Evolutionary conservation across 345 rosid species (phyloP).

Genomic region (Zanthoxylum bungeanum): DNA sequence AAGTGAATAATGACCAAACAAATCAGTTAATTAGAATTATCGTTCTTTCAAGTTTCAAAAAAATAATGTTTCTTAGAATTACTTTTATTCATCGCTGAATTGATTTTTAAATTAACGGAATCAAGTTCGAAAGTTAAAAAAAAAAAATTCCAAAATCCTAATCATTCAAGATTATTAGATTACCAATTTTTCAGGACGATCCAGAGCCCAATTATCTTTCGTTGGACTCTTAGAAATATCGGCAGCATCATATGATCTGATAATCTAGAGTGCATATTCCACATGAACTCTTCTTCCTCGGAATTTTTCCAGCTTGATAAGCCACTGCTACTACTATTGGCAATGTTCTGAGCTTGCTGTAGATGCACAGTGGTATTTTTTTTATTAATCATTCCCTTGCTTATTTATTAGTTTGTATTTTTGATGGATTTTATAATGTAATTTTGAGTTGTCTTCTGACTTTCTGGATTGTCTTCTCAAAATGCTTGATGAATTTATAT

Average conservation of each 20-base stretch:
- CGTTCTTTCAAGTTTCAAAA: too few species aligned
- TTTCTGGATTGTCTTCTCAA: too few species aligned
- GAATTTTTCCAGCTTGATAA: slow-evolving; percentile 90
- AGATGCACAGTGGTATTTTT: slow-evolving; percentile 35
- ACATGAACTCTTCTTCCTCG: slow-evolving; percentile 94
- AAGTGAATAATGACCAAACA: too few species aligned
- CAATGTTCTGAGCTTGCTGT: slow-evolving; percentile 32
- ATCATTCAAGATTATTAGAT: slow-evolving; percentile 26
- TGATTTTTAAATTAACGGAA: not conserved
- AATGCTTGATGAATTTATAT: too few species aligned
- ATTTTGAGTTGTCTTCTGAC: too few species aligned
- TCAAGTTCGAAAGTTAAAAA: not conserved
- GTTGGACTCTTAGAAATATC: slow-evolving; percentile 36
- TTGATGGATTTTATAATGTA: too few species aligned
- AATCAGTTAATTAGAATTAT: too few species aligned
- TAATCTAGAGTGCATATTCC: slow-evolving; percentile 84
- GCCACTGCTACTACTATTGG: slow-evolving; percentile 38
- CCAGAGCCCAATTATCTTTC: slow-evolving; percentile 51
- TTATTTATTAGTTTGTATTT: too few species aligned
- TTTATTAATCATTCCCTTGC: too few species aligned
- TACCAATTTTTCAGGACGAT: slow-evolving; percentile 69
- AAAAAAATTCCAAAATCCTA: not conserved
- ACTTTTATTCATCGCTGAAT: not conserved
- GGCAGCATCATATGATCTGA: slow-evolving; percentile 49
- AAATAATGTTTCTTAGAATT: not conserved